Conservation (phyloP, 164 flowering plant species). For the Echeveria elegans region DNA sequence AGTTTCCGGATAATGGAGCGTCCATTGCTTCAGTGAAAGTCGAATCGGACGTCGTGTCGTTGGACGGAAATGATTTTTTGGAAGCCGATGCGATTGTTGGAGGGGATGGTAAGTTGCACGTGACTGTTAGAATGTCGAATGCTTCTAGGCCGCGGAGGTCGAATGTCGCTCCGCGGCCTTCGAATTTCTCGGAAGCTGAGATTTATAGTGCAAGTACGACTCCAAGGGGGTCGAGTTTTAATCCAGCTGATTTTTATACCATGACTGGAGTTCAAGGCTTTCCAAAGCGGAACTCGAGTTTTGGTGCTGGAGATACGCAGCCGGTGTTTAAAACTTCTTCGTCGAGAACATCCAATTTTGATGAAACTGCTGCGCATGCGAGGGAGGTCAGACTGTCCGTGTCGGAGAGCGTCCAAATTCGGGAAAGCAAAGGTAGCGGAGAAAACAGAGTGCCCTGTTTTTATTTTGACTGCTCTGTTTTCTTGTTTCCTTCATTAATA, state of each 20-base stretch:
- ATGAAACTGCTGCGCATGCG: constrained; percentile 17
- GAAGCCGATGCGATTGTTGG: constrained; percentile 58
- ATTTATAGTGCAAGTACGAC: constrained; percentile 40
- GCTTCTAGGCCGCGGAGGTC: constrained; percentile 40
- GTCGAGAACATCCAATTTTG: constrained; percentile 66
- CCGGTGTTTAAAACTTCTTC: constrained; percentile 83
- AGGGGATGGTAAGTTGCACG: constrained; percentile 59
- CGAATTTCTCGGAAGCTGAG: constrained; percentile 64
- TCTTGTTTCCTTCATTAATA: not conserved
- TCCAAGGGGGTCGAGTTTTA: constrained; percentile 56
- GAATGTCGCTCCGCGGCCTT: constrained; percentile 46
- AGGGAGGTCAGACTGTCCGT: constrained; percentile 91
- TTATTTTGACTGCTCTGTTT: not conserved
- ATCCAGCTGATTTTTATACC: constrained; percentile 45
- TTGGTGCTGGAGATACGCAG: constrained; percentile 51
- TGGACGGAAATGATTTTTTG: constrained; percentile 51
- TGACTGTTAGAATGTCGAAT: constrained; percentile 49
- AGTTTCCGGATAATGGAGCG: constrained; percentile 60
- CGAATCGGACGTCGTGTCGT: constrained; percentile 56
- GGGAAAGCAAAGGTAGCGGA: constrained; percentile 56
- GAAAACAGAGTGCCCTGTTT: not conserved
- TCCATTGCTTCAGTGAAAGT: constrained; percentile 57
- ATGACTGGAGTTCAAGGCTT: constrained; percentile 54
- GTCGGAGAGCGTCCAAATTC: constrained; percentile 53
- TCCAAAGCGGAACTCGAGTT: constrained; percentile 55